Conservation (phyloP, 139 green algal species). For the Bryopsis sp. region DNA sequence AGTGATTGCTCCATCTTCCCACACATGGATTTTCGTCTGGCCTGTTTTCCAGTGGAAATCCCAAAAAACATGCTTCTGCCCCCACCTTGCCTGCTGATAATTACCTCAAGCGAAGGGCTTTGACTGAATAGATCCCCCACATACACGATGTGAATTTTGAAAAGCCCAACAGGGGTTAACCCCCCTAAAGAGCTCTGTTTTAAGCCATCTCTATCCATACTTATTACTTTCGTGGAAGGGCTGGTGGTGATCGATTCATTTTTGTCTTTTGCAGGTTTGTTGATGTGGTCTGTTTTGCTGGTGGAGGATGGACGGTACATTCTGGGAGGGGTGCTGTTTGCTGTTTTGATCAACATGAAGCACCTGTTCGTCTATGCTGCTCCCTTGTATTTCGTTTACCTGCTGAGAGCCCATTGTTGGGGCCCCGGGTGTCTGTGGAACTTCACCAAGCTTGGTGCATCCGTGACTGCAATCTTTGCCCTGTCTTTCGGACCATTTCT, state of each 20-base stretch:
- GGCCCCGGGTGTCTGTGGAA: neutral
- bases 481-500: constrained; percentile 68
- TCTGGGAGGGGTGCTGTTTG: constrained; percentile 49
- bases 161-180: too few relatives aligned
- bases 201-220: too few relatives aligned
- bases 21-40: neutral
- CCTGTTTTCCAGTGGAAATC: too few relatives aligned
- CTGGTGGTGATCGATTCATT: too few relatives aligned
- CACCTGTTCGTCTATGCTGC: constrained; percentile 85
- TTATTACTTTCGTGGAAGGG: too few relatives aligned
- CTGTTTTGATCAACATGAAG: constrained; percentile 85
- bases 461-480: constrained; percentile 42
- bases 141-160: too few relatives aligned
- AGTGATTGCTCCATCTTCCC: neutral
- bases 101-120: too few relatives aligned
- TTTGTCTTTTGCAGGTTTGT: constrained; percentile 47
- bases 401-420: constrained; percentile 59
- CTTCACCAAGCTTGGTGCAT: constrained; percentile 34
- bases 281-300: constrained; percentile 53
- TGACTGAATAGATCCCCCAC: too few relatives aligned
- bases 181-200: too few relatives aligned
- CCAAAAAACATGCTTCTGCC: too few relatives aligned
- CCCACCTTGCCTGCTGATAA: too few relatives aligned
- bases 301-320: constrained; percentile 26
- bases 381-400: constrained; percentile 69